A percentile compares a stretch with the other conserved stretches of the same genome.
These are phyloP conservation scores for Penicillium oxalicum DNA, from an alignment of 2,329 filamentous ascomycete genomes.

Conservation along the genomic window DNA sequence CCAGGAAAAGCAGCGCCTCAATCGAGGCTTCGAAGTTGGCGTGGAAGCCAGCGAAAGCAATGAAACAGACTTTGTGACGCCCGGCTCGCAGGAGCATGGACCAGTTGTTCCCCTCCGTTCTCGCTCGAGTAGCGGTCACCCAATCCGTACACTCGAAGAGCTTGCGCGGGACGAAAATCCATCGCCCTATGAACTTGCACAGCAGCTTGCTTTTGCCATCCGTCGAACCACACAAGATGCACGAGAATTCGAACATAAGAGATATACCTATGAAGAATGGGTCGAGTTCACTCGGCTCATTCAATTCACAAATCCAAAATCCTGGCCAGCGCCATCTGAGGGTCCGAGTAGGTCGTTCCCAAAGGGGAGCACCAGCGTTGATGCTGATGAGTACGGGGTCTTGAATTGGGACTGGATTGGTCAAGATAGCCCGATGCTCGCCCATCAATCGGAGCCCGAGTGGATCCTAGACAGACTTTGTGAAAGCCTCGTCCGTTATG, in stretches of 20 bases:
- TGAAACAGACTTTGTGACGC: constrained; percentile 3
- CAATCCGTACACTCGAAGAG: constrained; percentile 37
- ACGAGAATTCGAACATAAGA: constrained; percentile 51
- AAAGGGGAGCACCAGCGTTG: constrained; percentile 28
- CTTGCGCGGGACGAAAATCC: constrained; percentile 43
- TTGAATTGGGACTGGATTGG: constrained; percentile 70
- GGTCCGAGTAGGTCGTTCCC: background rate
- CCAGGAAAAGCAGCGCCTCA: constrained; percentile 42
- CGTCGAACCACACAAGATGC: constrained; percentile 59
- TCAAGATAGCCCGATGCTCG: constrained; percentile 61
- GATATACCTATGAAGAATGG: constrained; percentile 80
- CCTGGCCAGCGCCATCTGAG: constrained; percentile 8
- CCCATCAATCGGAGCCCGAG: constrained; percentile 57
- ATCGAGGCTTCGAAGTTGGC: constrained; percentile 42
- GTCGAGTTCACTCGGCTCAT: constrained; percentile 75
- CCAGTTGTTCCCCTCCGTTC: background rate
- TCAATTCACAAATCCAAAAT: constrained; percentile 44
- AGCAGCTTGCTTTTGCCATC: constrained; percentile 64
- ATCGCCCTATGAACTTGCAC: constrained; percentile 54
- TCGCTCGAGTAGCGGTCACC: constrained; percentile 2
- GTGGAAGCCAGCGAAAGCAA: constrained; percentile 28
- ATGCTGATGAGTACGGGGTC: constrained; percentile 53
- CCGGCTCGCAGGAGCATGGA: constrained; percentile 1
- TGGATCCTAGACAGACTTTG: constrained; percentile 62
- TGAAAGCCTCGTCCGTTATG: constrained; percentile 54